Conservation (phyloP, 257 asterid species). For the Solanum infundibuliforme region DNA sequence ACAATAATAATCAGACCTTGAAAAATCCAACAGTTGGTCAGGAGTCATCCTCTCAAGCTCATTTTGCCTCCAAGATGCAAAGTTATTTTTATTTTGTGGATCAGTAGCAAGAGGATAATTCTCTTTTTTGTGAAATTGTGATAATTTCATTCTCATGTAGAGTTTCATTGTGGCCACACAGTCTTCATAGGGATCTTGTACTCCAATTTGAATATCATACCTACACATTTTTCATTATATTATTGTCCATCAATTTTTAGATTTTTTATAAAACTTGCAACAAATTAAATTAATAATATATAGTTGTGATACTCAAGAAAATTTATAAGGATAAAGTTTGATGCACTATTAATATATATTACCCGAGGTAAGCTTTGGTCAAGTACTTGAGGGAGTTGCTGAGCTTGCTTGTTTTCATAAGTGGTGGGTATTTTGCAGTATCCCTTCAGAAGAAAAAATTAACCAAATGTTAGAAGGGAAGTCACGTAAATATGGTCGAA, state of each 20-base stretch:
- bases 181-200: slow-evolving; percentile 88
- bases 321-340: not conserved
- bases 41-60: slow-evolving; percentile 87
- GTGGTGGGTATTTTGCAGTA: slow-evolving; percentile 71
- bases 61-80: slow-evolving; percentile 57
- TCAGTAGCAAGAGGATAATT: slow-evolving; percentile 58
- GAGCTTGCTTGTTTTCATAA: slow-evolving; percentile 91
- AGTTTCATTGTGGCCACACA: slow-evolving; percentile 74
- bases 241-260: not conserved
- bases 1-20: slow-evolving; percentile 80
- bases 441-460: slow-evolving; percentile 38
- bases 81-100: slow-evolving; percentile 59
- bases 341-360: not conserved
- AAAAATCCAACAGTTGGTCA: slow-evolving; percentile 52
- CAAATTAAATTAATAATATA: not conserved
- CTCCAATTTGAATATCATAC: slow-evolving; percentile 69
- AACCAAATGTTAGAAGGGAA: not conserved
- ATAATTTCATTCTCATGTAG: slow-evolving; percentile 58
- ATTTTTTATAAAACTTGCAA: not conserved
- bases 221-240: slow-evolving; percentile 12
- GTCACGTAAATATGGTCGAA: not conserved
- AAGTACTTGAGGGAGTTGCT: slow-evolving; percentile 80
- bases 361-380: slow-evolving; percentile 78
- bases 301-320: not conserved
- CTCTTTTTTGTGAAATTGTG: slow-evolving; percentile 47